phyloP scores from a whole-genome alignment of 306 rosid genomes.

The Acacia confusa region DNA sequence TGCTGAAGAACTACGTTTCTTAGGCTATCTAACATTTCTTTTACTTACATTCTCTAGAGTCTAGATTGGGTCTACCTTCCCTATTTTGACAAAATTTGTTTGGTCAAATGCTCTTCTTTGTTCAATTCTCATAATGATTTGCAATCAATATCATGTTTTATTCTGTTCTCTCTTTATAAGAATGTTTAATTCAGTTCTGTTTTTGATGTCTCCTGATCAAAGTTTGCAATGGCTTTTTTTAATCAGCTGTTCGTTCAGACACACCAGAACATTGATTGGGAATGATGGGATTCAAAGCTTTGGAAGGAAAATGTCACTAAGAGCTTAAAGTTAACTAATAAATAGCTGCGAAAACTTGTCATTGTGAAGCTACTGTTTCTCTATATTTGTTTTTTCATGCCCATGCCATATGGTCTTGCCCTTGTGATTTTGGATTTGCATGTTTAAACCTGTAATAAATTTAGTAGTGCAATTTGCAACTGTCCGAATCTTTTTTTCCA shows the following conservation, averaged over 20 bases:
- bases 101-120: background rate
- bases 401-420: slow-evolving; percentile 10
- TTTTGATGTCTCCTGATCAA: slow-evolving; percentile 26
- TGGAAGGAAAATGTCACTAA: slow-evolving; percentile 7
- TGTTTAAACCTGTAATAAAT: background rate
- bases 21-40: background rate
- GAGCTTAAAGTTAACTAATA: slow-evolving; percentile 18
- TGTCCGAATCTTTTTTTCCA: background rate
- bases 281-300: slow-evolving; percentile 23
- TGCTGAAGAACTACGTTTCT: background rate
- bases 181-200: background rate
- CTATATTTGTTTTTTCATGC: background rate
- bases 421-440: slow-evolving; percentile 1
- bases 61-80: background rate
- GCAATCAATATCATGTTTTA: background rate
- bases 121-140: background rate
- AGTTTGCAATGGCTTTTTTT: slow-evolving; percentile 1
- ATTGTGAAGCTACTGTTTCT: background rate
- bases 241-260: slow-evolving; percentile 61
- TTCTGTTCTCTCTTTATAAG: background rate
- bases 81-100: background rate
- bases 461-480: background rate
- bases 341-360: background rate
- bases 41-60: background rate
- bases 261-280: slow-evolving; percentile 39